A percentile compares a stretch with the other conserved stretches of the same genome.
phyloP scores from a whole-genome alignment of 805 yeast species.

The Zygoascus flipseniorum region DNA sequence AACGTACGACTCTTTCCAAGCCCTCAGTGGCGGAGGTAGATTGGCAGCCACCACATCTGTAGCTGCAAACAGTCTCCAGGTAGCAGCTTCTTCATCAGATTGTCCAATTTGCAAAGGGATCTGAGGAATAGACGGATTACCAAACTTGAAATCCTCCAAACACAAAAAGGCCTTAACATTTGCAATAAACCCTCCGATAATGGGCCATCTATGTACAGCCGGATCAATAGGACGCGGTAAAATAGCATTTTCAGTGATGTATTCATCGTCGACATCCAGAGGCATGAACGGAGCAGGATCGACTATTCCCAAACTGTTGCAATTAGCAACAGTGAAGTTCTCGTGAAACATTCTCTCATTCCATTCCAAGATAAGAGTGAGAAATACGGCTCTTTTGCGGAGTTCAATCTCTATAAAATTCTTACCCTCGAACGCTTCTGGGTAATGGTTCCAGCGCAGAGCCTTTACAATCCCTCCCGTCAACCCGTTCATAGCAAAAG shows the following conservation, averaged over 20 bases:
- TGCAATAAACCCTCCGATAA: constrained; percentile 9
- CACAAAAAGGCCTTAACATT: constrained; percentile 6
- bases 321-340: background rate
- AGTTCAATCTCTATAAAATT: constrained; percentile 10
- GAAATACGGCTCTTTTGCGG: constrained; percentile 11
- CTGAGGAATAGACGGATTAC: background rate
- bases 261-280: constrained; percentile 69
- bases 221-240: constrained; percentile 31
- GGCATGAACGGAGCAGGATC: constrained; percentile 37
- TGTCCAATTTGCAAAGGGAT: background rate
- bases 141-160: constrained; percentile 4
- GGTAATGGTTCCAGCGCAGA: constrained; percentile 5
- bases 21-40: background rate
- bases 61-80: background rate
- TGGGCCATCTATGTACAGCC: constrained; percentile 20
- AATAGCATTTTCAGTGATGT: constrained; percentile 54
- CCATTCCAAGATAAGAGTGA: constrained; percentile 4
- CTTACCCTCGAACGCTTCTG: constrained; percentile 7
- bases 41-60: background rate
- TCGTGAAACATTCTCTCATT: background rate
- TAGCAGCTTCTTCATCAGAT: background rate
- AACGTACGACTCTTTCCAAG: background rate
- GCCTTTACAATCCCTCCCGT: constrained; percentile 7
- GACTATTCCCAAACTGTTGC: constrained; percentile 1
- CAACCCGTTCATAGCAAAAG: background rate